Evolutionary conservation across 176 grass and related monocot genomes (phyloP).

Genomic region (Urochloa ruziziensis): DNA sequence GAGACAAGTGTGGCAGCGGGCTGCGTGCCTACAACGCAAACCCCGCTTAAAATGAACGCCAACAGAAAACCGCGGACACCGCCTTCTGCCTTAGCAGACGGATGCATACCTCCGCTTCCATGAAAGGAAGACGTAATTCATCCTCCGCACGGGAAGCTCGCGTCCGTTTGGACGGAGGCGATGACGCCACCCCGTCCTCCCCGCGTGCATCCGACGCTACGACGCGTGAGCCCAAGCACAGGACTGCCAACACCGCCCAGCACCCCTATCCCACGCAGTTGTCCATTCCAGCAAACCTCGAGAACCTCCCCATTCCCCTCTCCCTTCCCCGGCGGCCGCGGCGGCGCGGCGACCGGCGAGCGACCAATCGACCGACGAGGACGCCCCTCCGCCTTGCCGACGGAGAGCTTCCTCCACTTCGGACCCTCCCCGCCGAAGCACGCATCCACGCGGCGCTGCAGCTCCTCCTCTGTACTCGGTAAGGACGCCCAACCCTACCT

Average conservation of each 20-base stretch:
- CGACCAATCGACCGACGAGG: too few relatives aligned
- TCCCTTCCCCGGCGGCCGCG: background rate
- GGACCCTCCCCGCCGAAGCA: background rate
- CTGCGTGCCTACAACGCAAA: background rate
- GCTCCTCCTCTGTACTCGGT: background rate
- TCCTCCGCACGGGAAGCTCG: too few relatives aligned
- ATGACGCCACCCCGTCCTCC: background rate
- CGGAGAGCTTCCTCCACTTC: background rate
- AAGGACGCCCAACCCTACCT: background rate
- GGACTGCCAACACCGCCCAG: background rate
- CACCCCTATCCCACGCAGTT: background rate
- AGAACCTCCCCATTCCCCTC: background rate
- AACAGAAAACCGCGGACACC: too few relatives aligned
- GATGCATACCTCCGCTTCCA: background rate
- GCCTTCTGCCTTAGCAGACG: too few relatives aligned
- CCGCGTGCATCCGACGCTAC: slow-evolving; percentile 10
- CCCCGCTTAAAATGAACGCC: background rate
- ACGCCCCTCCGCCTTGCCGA: background rate
- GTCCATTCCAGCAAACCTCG: background rate
- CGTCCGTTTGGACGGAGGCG: background rate
- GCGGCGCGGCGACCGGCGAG: background rate
- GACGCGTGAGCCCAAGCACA: background rate
- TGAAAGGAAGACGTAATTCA: background rate
- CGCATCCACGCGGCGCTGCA: background rate
- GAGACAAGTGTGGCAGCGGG: too few relatives aligned